Evolutionary conservation across 169 alveolate species (phyloP).

Genomic region (Plasmodium billcollinsi): DNA sequence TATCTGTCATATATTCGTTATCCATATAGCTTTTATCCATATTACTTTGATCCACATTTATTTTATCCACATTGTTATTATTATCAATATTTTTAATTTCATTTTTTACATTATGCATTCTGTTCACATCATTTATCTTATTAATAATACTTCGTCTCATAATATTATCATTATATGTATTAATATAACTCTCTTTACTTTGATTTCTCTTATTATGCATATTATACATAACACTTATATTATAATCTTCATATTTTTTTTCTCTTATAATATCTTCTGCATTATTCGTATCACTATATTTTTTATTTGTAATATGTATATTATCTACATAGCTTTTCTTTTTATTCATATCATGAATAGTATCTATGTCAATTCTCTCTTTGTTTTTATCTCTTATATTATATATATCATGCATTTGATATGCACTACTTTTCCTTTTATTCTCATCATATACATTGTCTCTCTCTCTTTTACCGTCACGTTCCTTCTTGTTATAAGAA

Average conservation of each 20-base stretch:
- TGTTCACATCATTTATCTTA: neutral
- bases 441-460: neutral
- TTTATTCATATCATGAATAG: neutral
- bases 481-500: neutral
- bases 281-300: neutral
- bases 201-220: neutral
- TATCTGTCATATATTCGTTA: neutral
- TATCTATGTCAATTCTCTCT: neutral
- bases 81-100: neutral
- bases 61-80: neutral
- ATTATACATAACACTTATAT: neutral
- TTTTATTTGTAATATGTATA: neutral
- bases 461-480: neutral
- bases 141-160: neutral
- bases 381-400: neutral
- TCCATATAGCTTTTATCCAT: neutral
- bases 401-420: neutral
- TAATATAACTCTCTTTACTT: neutral
- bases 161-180: neutral
- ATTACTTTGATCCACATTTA: neutral
- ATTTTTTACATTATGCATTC: neutral
- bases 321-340: constrained; percentile 1
- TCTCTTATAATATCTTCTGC: neutral
- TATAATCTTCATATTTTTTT: neutral
- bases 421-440: neutral